phyloP scores from a whole-genome alignment of 2,329 filamentous ascomycete species.

The Cercospora sp. region DNA sequence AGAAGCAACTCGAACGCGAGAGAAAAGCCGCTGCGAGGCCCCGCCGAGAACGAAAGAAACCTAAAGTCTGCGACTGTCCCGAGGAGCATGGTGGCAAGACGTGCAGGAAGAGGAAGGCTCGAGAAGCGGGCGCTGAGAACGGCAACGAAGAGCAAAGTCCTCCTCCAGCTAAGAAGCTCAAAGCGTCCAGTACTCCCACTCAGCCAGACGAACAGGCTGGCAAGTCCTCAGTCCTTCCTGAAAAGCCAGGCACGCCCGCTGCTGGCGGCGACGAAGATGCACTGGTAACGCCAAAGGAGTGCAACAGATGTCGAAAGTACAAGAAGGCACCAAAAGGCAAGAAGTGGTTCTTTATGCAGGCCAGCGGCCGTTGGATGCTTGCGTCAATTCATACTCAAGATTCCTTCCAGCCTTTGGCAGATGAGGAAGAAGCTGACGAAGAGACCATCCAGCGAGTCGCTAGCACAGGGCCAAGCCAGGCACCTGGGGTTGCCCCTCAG shows the following conservation, averaged over 20 bases:
- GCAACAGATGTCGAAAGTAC: not conserved
- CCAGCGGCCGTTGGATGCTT: not conserved
- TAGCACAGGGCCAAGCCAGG: not conserved
- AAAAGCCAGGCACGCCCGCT: not conserved
- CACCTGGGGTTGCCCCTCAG: not conserved
- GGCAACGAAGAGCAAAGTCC: not conserved
- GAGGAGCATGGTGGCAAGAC: not conserved
- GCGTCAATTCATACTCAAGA: not conserved
- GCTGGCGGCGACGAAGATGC: not conserved
- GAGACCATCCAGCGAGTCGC: not conserved
- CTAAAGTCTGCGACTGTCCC: not conserved
- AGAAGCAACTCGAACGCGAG: not conserved
- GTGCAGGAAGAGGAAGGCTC: not conserved
- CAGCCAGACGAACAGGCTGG: not conserved
- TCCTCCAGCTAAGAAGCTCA: not conserved
- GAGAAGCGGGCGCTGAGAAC: not conserved
- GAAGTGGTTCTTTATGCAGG: not conserved
- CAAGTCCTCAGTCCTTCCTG: not conserved
- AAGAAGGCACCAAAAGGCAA: not conserved
- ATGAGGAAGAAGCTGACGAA: not conserved
- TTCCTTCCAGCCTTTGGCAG: conserved; percentile 1
- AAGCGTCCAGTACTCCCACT: not conserved
- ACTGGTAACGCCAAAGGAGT: not conserved
- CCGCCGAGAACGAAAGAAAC: not conserved
- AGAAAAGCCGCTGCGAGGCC: not conserved